These are phyloP conservation scores for Hymenoscyphus salicellus DNA, from an alignment of 2,329 filamentous ascomycete species.

Conservation along the genomic window DNA sequence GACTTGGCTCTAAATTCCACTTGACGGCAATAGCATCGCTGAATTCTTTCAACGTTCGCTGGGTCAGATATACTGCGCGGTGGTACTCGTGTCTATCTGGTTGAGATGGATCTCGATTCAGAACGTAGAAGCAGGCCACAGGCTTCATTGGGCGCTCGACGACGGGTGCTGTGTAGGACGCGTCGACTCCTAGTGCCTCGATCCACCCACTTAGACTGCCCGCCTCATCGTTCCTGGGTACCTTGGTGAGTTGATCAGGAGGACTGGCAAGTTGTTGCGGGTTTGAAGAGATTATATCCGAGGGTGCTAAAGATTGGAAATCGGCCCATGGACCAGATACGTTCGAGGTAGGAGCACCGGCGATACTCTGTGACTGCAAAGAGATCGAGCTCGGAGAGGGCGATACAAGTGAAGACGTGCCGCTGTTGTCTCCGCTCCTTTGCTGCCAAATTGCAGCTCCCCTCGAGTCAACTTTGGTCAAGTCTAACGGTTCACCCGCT, in stretches of 20 bases:
- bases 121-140: slow-evolving; percentile 86
- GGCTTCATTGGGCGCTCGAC: slow-evolving; percentile 65
- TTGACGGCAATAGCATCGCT: slow-evolving; percentile 71
- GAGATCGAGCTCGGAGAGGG: slow-evolving; percentile 66
- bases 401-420: slow-evolving; percentile 59
- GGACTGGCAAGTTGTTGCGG: slow-evolving; percentile 44
- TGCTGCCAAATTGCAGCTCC: slow-evolving; percentile 39
- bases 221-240: slow-evolving; percentile 56
- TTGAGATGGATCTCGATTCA: slow-evolving; percentile 51
- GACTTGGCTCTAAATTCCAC: slow-evolving; percentile 72
- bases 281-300: slow-evolving; percentile 44
- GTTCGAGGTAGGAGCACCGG: slow-evolving; percentile 28
- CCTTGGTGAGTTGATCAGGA: slow-evolving; percentile 52
- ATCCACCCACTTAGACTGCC: slow-evolving; percentile 78
- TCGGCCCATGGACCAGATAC: slow-evolving; percentile 54
- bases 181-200: slow-evolving; percentile 86
- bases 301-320: slow-evolving; percentile 51
- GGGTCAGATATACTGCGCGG: slow-evolving; percentile 79
- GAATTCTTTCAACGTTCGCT: slow-evolving; percentile 73
- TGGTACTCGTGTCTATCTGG: slow-evolving; percentile 58
- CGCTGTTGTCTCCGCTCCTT: slow-evolving; percentile 52
- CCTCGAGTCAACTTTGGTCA: slow-evolving; percentile 48
- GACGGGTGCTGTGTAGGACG: slow-evolving; percentile 73
- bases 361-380: slow-evolving; percentile 50
- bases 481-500: slow-evolving; percentile 62